Base-by-base conservation (phyloP, 371 early-diverging fungal genomes). In the Chytridium lagenaria region DNA sequence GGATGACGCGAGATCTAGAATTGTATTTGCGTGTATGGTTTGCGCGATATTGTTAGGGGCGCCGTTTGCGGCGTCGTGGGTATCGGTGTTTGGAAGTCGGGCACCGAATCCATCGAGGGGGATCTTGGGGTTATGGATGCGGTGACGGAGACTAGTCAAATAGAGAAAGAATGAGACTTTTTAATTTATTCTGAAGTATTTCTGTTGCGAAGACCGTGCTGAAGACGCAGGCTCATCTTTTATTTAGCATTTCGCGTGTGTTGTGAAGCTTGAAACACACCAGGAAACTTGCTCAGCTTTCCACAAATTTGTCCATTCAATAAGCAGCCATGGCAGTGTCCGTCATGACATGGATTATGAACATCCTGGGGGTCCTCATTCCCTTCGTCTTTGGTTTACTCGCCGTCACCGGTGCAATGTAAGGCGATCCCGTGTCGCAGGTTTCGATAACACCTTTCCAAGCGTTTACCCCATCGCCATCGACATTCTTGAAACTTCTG, bases 21-120 rank as follows among this genome's bases (percentile, higher is more conserved):
- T 79, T 23, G 79, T 79, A 50, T 79, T 79, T 70, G 70, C 75
- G n/a, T 73, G 71, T 65, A 75, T 79, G 73, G 76, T 79, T 3
- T 72, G 66, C 33, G 67, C 79, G 28, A 76, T 79, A 38, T 37
- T 79, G 55, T 50, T 79, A 0, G 79, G 76, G 1, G 76, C 52
- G 2, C 76, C 79, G 1, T 67, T 72, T 69, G 79, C 79, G 0
- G 70, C 79, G 0, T 55, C 65, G 33, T 79, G 79, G 79, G 79
- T 79, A 38, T 44, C 69, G 15, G 65, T 69, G 51, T 74, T 74
- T 65, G 74, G 74, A 5, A 23, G 12, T 26, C 30, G 63, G 63
- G 63, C 37, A 12, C 63, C 63, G 37, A 36, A 26, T 7, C 5
- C 55, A 10, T 16, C 23, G 26, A 16, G 55, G 10, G 55, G 55